Evolutionary conservation across 306 rosid species (phyloP).

Genomic region (Begonia fuchsioides): DNA sequence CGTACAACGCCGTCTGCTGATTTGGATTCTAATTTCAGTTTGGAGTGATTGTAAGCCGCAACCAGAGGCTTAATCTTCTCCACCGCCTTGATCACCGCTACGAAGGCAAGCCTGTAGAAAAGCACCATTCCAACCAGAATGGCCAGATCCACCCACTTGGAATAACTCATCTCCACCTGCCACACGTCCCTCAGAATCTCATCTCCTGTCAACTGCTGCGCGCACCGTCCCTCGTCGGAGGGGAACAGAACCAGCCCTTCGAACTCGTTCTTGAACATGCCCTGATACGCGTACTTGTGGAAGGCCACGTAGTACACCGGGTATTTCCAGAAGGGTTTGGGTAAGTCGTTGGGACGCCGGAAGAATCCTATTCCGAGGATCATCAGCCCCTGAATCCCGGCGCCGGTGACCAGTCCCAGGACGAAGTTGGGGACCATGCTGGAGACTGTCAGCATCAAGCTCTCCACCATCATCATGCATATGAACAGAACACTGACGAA

Average conservation of each 20-base stretch:
- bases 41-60: too few relatives aligned
- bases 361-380: constrained; percentile 43
- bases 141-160: constrained; percentile 53
- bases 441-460: too few relatives aligned
- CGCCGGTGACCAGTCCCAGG: constrained; percentile 22
- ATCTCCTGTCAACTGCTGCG: constrained; percentile 13
- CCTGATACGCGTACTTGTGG: constrained; percentile 48
- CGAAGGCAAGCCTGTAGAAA: too few relatives aligned
- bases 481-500: constrained; percentile 22
- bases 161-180: constrained; percentile 15
- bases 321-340: constrained; percentile 36
- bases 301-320: constrained; percentile 46
- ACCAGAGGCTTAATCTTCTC: too few relatives aligned
- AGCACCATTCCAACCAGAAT: constrained; percentile 39
- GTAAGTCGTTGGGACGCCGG: constrained; percentile 40
- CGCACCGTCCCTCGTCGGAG: neutral
- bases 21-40: too few relatives aligned
- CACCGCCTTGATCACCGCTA: too few relatives aligned
- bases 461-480: constrained; percentile 4
- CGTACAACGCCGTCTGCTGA: too few relatives aligned
- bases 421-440: too few relatives aligned
- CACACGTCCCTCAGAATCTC: constrained; percentile 12
- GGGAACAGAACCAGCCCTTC: constrained; percentile 22
- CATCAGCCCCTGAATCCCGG: constrained; percentile 64
- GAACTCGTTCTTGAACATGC: constrained; percentile 57